Conservation (phyloP, 1,284 basidiomycete genomes). For the Leccinum griseonigrum region DNA sequence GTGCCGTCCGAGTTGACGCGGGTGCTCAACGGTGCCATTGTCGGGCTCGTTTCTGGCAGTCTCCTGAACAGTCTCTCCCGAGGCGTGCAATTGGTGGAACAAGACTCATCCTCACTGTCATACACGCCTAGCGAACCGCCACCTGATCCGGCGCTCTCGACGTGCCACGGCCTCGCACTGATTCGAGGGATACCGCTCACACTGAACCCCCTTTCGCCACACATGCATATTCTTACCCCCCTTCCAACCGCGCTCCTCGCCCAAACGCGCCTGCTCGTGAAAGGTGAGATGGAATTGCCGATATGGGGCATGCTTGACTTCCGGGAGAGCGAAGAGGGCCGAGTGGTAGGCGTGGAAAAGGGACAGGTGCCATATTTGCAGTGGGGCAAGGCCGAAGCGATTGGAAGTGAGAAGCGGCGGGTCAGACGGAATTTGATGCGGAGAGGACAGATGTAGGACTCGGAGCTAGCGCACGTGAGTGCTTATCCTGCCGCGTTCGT, state of each 20-base stretch:
- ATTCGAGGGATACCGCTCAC: constrained; percentile 49
- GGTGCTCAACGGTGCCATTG: constrained; percentile 81
- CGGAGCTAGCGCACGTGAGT: neutral
- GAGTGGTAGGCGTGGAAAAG: constrained; percentile 55
- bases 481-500: neutral
- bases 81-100: neutral
- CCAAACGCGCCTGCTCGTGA: constrained; percentile 55
- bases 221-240: constrained; percentile 77
- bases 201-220: constrained; percentile 23
- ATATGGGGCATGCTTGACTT: constrained; percentile 87
- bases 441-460: constrained; percentile 59
- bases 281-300: constrained; percentile 87
- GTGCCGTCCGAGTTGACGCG: constrained; percentile 59
- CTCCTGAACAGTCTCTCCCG: neutral
- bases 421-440: constrained; percentile 90
- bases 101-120: constrained; percentile 32
- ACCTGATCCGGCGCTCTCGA: constrained; percentile 57
- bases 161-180: constrained; percentile 69
- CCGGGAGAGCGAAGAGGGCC: constrained; percentile 39
- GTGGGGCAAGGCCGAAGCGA: constrained; percentile 65
- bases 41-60: constrained; percentile 58
- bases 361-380: constrained; percentile 78
- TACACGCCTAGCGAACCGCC: constrained; percentile 56
- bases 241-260: constrained; percentile 48
- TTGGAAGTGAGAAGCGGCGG: constrained; percentile 69